These are phyloP conservation scores for Centaurea solstitialis DNA, from an alignment of 129 eudicot species.

Conservation along the genomic window DNA sequence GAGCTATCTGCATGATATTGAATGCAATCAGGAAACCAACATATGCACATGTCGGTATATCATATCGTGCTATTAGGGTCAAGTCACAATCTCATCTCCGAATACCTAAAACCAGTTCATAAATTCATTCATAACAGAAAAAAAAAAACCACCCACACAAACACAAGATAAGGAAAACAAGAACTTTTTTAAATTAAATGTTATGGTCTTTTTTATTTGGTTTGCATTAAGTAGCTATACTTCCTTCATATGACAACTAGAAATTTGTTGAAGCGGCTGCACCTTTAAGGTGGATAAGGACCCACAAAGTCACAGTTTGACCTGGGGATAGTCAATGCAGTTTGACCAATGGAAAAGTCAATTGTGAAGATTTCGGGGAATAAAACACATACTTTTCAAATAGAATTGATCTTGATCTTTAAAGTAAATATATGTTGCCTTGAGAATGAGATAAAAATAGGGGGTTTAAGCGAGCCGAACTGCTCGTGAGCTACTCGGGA, in stretches of 20 bases:
- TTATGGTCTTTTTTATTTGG: not conserved
- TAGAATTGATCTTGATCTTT: no score
- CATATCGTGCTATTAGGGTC: not conserved
- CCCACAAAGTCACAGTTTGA: no score
- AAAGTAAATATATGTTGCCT: no score
- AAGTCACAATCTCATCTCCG: not conserved
- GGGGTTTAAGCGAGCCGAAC: no score
- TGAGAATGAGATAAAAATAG: no score
- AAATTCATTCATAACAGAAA: not conserved
- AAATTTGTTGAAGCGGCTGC: no score
- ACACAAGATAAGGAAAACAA: not conserved
- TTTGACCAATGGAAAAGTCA: no score
- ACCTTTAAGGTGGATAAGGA: no score
- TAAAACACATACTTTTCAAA: no score
- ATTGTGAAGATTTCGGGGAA: no score
- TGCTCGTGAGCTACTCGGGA: no score
- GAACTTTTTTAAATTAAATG: not conserved
- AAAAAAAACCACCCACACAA: not conserved
- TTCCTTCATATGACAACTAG: not conserved
- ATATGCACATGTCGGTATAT: not conserved
- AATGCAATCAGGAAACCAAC: not conserved
- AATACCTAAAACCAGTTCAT: not conserved
- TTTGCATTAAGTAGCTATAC: not conserved
- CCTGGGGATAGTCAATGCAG: no score
- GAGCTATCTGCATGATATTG: slow-evolving; percentile 42